phyloP scores from a whole-genome alignment of 1,139 yeast species.

The Protomyces inundatus region DNA sequence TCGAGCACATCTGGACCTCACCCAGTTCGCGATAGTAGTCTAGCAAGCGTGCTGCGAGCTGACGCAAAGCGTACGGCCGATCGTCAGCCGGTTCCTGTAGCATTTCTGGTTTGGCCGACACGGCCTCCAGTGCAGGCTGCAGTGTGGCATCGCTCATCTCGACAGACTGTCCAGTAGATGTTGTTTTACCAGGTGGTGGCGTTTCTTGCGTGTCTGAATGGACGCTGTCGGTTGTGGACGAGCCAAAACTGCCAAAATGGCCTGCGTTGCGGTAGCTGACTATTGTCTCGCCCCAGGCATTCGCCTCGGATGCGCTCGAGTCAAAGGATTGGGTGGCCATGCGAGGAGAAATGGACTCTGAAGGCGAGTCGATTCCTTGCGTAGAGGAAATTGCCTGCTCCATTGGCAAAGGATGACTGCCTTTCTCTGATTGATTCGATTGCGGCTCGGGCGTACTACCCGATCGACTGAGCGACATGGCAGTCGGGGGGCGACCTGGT shows the following conservation, averaged over 20 bases:
- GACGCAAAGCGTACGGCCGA: background rate
- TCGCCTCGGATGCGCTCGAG: background rate
- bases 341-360: background rate
- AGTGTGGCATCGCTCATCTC: background rate
- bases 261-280: background rate
- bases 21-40: constrained; percentile 14
- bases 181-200: background rate
- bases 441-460: background rate
- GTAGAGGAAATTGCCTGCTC: no score
- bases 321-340: background rate
- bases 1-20: constrained; percentile 48
- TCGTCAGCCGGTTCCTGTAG: background rate
- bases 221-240: background rate
- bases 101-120: background rate
- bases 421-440: background rate
- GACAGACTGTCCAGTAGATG: no score
- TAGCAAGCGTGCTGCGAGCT: background rate
- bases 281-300: background rate
- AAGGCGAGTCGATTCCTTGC: background rate
- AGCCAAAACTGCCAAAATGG: background rate
- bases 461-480: background rate
- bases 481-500: background rate
- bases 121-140: background rate
- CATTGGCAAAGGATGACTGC: no score
- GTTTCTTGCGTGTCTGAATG: background rate